phyloP scores from a whole-genome alignment of 371 early-diverging fungal genomes.

The Cokeromyces recurvatus region DNA sequence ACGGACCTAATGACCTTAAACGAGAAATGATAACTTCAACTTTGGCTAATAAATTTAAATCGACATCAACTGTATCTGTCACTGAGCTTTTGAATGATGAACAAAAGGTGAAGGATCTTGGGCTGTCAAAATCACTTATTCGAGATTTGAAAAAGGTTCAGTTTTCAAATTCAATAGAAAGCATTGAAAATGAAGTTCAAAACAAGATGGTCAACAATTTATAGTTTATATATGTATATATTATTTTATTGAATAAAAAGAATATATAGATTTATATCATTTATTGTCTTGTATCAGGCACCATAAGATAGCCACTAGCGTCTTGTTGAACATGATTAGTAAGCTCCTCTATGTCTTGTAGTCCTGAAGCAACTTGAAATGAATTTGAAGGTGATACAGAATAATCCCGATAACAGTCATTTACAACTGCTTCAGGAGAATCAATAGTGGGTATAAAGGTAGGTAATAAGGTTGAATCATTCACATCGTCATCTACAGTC shows the following conservation, averaged over 20 bases:
- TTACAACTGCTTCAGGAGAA: constrained; percentile 31
- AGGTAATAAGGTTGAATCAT: constrained; percentile 12
- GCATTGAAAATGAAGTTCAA: constrained; percentile 25
- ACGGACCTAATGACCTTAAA: constrained; percentile 57
- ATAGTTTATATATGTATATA: constrained; percentile 4
- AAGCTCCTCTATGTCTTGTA: constrained; percentile 2
- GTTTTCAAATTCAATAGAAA: constrained; percentile 26
- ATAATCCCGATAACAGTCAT: constrained; percentile 18
- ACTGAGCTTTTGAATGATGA: constrained; percentile 23
- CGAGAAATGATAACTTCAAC: constrained; percentile 47
- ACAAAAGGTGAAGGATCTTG: constrained; percentile 15
- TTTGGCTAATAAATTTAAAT: constrained; percentile 30
- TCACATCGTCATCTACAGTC: not conserved
- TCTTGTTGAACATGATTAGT: constrained; percentile 17
- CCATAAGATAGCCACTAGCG: constrained; percentile 32
- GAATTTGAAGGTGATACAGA: constrained; percentile 29
- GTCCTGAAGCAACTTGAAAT: constrained; percentile 6
- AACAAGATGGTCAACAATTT: constrained; percentile 22
- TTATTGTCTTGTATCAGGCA: too few species aligned
- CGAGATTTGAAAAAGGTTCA: constrained; percentile 45
- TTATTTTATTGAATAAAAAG: not conserved
- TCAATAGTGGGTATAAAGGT: constrained; percentile 31
- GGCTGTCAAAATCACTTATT: constrained; percentile 27
- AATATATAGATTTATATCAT: not conserved
- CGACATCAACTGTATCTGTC: constrained; percentile 17